Evolutionary conservation across 2,329 filamentous ascomycete species (phyloP).

Genomic region (Exophiala xenobiotica): DNA sequence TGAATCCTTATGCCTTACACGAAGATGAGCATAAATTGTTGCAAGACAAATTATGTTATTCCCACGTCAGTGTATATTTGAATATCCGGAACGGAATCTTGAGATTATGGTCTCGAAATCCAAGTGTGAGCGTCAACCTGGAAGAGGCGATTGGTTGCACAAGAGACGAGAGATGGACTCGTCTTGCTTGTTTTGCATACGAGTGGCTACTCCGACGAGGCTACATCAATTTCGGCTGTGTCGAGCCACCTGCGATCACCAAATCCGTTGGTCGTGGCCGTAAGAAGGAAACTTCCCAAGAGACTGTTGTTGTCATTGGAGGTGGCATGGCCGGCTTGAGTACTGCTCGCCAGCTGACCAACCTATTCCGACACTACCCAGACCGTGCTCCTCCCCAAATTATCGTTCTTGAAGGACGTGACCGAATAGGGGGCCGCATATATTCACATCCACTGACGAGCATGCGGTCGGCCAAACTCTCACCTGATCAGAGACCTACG

Average conservation of each 20-base stretch:
- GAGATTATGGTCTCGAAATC: conserved; percentile 83
- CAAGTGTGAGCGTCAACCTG: conserved; percentile 74
- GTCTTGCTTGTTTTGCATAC: conserved; percentile 82
- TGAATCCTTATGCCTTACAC: conserved; percentile 88
- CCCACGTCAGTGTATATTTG: conserved; percentile 90
- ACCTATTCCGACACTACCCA: conserved; percentile 77
- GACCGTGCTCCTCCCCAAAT: conserved; percentile 71
- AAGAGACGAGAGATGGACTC: conserved; percentile 83
- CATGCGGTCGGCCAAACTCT: conserved; percentile 55
- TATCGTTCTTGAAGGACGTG: conserved; percentile 80
- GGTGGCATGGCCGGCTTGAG: conserved; percentile 93
- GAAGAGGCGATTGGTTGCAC: conserved; percentile 90
- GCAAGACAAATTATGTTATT: conserved; percentile 75
- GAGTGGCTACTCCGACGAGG: conserved; percentile 88
- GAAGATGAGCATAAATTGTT: conserved; percentile 78
- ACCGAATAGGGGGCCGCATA: conserved; percentile 84
- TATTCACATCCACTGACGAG: conserved; percentile 75
- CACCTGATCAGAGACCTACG: conserved; percentile 64
- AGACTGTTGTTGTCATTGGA: conserved; percentile 81
- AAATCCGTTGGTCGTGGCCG: conserved; percentile 42
- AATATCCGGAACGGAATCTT: conserved; percentile 96
- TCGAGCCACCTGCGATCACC: conserved; percentile 61
- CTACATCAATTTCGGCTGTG: conserved; percentile 95
- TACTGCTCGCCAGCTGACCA: conserved; percentile 86
- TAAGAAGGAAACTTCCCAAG: conserved; percentile 54